phyloP scores from a whole-genome alignment of 257 asterid species.

The Scutellaria galericulata region DNA sequence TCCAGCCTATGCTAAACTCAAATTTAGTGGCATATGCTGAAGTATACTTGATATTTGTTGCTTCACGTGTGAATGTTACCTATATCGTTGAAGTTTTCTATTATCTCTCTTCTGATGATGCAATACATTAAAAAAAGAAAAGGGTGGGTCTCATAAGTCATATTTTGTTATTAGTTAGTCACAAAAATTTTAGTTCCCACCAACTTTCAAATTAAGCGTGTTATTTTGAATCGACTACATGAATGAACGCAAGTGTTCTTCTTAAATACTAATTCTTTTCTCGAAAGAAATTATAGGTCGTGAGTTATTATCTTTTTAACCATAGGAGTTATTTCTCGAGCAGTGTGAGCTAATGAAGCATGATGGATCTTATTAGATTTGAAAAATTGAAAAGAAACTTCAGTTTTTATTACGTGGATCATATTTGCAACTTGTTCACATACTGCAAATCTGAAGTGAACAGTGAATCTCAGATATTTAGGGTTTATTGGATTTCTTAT shows the following conservation, averaged over 20 bases:
- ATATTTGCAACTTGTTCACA: background rate
- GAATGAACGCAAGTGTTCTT: background rate
- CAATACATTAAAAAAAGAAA: background rate
- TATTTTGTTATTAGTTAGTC: too few species aligned
- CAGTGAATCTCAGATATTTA: background rate
- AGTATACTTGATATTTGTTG: background rate
- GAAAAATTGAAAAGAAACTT: too few species aligned
- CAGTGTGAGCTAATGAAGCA: too few species aligned
- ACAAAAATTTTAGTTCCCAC: background rate
- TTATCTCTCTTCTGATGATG: too few species aligned
- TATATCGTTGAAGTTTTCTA: too few species aligned
- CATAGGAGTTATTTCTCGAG: too few species aligned
- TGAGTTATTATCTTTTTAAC: background rate
- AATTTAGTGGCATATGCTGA: background rate
- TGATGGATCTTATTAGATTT: too few species aligned
- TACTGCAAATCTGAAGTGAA: background rate
- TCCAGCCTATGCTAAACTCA: too few species aligned
- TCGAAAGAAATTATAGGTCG: background rate
- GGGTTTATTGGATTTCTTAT: background rate
- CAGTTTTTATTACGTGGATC: too few species aligned
- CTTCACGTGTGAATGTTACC: background rate
- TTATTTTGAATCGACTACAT: too few species aligned
- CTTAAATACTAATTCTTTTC: background rate
- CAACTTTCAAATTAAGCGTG: background rate
- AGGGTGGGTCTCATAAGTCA: too few species aligned